These are phyloP conservation scores for Volvox africanus DNA, from an alignment of 139 green algal species.

Conservation along the genomic window DNA sequence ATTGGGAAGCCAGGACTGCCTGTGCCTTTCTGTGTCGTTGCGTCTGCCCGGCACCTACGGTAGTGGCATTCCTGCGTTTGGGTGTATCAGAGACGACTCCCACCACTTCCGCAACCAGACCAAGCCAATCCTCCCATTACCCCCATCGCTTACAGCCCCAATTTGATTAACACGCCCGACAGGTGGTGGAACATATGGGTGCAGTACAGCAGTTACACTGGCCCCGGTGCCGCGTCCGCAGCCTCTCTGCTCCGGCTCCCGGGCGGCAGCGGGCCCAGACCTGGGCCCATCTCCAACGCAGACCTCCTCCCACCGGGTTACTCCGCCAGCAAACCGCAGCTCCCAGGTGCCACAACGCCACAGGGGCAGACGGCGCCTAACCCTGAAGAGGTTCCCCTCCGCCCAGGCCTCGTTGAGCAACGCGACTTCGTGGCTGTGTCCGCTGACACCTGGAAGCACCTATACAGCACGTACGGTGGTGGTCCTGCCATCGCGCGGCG, in stretches of 20 bases:
- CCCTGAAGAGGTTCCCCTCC: not conserved
- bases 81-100: too few species aligned
- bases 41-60: too few species aligned
- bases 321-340: not conserved
- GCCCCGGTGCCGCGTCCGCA: not conserved
- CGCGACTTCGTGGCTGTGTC: slow-evolving; percentile 60
- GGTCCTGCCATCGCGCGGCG: slow-evolving; percentile 58
- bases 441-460: slow-evolving; percentile 62
- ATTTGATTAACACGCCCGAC: too few species aligned
- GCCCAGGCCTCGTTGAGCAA: slow-evolving; percentile 46
- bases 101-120: too few species aligned
- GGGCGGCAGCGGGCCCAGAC: slow-evolving; percentile 5
- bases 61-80: too few species aligned
- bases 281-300: slow-evolving; percentile 61
- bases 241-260: not conserved
- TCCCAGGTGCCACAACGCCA: not conserved
- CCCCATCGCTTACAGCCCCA: too few species aligned
- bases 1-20: too few species aligned
- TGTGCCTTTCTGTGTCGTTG: too few species aligned
- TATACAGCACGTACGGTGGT: slow-evolving; percentile 71
- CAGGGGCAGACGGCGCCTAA: not conserved
- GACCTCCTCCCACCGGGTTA: slow-evolving; percentile 48
- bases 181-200: slow-evolving; percentile 44
- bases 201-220: slow-evolving; percentile 17
- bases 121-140: too few species aligned